A percentile compares a stretch with the other conserved stretches of the same genome.
Conservation (phyloP, 192 early-diverging fungal species). For the Coemansia sp. region DNA sequence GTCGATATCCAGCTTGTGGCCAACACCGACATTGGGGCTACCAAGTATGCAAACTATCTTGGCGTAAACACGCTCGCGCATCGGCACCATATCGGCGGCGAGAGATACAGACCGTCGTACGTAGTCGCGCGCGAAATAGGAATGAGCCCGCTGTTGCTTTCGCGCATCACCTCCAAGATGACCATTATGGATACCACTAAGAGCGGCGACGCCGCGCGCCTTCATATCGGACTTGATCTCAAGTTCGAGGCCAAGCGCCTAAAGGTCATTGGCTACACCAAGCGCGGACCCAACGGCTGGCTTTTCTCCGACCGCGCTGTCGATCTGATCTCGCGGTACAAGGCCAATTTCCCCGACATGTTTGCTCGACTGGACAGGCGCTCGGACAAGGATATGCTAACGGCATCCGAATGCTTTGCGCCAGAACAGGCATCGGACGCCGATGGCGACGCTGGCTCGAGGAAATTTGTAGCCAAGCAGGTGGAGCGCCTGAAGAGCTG, state of each 20-base stretch:
- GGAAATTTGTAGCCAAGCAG: constrained; percentile 23
- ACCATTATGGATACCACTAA: constrained; percentile 56
- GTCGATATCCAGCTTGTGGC: constrained; percentile 40
- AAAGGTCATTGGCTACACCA: constrained; percentile 86
- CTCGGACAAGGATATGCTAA: constrained; percentile 10
- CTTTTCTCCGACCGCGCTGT: constrained; percentile 80
- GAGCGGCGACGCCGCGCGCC: constrained; percentile 52
- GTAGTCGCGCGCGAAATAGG: constrained; percentile 65
- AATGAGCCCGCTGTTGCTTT: constrained; percentile 65
- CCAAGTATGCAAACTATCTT: constrained; percentile 34
- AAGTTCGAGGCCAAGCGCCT: constrained; percentile 85
- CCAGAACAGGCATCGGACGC: not conserved
- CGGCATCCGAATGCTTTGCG: constrained; percentile 33
- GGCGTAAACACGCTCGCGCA: constrained; percentile 31
- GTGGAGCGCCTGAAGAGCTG: constrained; percentile 54
- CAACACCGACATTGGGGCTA: constrained; percentile 9
- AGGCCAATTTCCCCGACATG: constrained; percentile 61
- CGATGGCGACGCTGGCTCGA: not conserved
- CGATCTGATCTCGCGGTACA: constrained; percentile 69
- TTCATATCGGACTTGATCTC: constrained; percentile 83
- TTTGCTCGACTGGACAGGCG: constrained; percentile 40
- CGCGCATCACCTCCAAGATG: constrained; percentile 82
- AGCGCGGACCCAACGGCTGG: constrained; percentile 76
- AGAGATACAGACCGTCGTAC: constrained; percentile 63
- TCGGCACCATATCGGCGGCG: constrained; percentile 12